phyloP scores from a whole-genome alignment of 352 stramenopile genomes.

The Pythium rhizo-oryzae region DNA sequence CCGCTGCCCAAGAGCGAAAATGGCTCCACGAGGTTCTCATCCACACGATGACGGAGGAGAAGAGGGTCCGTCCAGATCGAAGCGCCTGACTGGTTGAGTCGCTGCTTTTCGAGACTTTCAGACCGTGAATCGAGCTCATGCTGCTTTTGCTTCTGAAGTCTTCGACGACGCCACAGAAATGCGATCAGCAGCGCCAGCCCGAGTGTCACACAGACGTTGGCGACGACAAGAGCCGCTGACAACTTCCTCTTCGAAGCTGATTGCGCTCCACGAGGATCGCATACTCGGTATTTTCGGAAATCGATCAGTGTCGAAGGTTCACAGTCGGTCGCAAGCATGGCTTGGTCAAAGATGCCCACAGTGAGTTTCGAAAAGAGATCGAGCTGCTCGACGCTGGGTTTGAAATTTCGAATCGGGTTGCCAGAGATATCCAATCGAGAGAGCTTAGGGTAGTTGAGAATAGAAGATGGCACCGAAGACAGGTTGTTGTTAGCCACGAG shows the following conservation, averaged over 20 bases:
- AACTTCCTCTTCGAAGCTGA: too few relatives aligned
- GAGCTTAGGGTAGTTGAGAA: too few relatives aligned
- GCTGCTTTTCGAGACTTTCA: background rate
- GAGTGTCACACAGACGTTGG: too few relatives aligned
- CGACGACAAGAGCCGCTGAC: background rate
- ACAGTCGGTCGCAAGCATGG: background rate
- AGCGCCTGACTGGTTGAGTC: background rate
- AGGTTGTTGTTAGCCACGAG: too few relatives aligned
- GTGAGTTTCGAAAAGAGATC: background rate
- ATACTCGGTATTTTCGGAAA: background rate
- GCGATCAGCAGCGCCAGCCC: background rate
- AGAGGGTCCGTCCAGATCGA: constrained; percentile 7
- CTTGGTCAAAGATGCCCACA: background rate
- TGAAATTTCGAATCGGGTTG: background rate
- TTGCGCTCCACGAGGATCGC: background rate
- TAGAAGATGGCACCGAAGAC: too few relatives aligned
- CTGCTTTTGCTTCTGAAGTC: background rate
- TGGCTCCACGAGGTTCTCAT: background rate
- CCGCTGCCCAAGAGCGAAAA: constrained; percentile 6
- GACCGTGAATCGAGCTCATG: background rate
- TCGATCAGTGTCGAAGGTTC: background rate
- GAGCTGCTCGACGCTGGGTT: background rate
- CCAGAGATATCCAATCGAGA: too few relatives aligned
- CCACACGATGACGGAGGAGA: constrained; percentile 9
- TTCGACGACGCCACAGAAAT: too few relatives aligned